Percentiles rank a stretch among this genome's conserved stretches.
These are phyloP conservation scores for Globisporangium carolinianum DNA, from an alignment of 352 stramenopile genomes.

Conservation along the genomic window DNA sequence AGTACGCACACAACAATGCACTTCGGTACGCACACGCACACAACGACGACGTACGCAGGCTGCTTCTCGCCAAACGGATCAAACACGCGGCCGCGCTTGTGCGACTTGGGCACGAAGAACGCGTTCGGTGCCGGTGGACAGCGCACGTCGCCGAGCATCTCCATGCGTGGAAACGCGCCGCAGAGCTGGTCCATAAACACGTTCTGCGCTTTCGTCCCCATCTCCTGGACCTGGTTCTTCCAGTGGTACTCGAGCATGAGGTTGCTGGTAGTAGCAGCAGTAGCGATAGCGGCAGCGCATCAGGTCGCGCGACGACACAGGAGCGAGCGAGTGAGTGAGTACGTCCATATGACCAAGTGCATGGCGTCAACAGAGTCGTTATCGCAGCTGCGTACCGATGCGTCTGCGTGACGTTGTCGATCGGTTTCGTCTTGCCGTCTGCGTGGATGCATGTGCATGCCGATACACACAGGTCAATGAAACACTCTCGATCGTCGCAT, in stretches of 20 bases:
- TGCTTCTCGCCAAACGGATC: constrained; percentile 82
- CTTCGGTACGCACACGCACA: not conserved
- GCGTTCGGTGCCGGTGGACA: constrained; percentile 59
- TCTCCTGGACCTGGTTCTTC: constrained; percentile 86
- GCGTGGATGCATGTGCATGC: not conserved
- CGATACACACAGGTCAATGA: not conserved
- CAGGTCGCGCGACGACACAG: too few species aligned
- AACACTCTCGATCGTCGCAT: not conserved
- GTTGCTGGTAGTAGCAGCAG: constrained; percentile 26
- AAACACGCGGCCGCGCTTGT: constrained; percentile 78
- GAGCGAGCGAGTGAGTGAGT: not conserved
- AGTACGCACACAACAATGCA: too few species aligned
- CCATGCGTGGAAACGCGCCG: constrained; percentile 61
- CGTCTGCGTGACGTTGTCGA: constrained; percentile 79
- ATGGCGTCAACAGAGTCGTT: not conserved
- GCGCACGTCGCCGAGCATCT: constrained; percentile 78
- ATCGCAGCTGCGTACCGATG: constrained; percentile 34
- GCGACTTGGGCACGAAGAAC: constrained; percentile 75
- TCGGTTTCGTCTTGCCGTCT: constrained; percentile 85
- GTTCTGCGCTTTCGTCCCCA: constrained; percentile 75
- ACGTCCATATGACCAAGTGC: not conserved
- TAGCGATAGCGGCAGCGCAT: too few species aligned
- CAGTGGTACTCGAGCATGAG: constrained; percentile 87
- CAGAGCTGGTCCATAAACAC: constrained; percentile 75
- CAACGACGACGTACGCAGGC: constrained; percentile 44